Percentiles rank a stretch among this genome's conserved stretches.
These are phyloP conservation scores for Agaricus blazei DNA, from an alignment of 768 basidiomycete genomes.

Conservation along the genomic window DNA sequence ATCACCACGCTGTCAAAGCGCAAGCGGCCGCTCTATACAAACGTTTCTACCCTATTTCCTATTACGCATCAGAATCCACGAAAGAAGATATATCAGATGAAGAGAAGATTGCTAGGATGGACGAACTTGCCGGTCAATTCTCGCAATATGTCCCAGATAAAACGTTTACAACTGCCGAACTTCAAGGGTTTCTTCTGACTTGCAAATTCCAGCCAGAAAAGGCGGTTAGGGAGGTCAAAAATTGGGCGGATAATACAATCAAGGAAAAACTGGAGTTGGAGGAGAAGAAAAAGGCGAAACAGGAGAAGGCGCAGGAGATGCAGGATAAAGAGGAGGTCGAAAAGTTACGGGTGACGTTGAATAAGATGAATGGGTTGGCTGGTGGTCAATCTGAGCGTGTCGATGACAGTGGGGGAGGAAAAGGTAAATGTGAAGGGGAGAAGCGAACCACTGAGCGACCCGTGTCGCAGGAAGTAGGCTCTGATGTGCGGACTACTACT, in stretches of 20 bases:
- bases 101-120: constrained; percentile 15
- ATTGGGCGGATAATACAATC: constrained; percentile 37
- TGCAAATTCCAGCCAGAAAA: constrained; percentile 32
- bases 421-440: background rate
- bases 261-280: constrained; percentile 26
- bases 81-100: constrained; percentile 3
- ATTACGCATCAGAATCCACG: constrained; percentile 13
- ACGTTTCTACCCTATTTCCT: constrained; percentile 39
- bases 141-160: constrained; percentile 34
- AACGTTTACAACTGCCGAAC: constrained; percentile 51
- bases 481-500: too few species aligned
- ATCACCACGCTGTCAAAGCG: constrained; percentile 37
- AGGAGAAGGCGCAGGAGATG: constrained; percentile 20
- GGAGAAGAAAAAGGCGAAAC: constrained; percentile 27
- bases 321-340: constrained; percentile 18
- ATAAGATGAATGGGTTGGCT: constrained; percentile 15
- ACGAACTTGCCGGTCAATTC: constrained; percentile 35
- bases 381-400: background rate
- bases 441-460: background rate
- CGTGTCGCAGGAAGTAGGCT: too few species aligned
- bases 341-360: constrained; percentile 21
- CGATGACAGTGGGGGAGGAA: background rate
- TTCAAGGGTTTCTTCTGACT: constrained; percentile 52
- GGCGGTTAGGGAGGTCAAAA: constrained; percentile 25
- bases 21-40: constrained; percentile 44